These are phyloP conservation scores for Termitomyces sp. DNA, from an alignment of 768 basidiomycete species.

Conservation along the genomic window DNA sequence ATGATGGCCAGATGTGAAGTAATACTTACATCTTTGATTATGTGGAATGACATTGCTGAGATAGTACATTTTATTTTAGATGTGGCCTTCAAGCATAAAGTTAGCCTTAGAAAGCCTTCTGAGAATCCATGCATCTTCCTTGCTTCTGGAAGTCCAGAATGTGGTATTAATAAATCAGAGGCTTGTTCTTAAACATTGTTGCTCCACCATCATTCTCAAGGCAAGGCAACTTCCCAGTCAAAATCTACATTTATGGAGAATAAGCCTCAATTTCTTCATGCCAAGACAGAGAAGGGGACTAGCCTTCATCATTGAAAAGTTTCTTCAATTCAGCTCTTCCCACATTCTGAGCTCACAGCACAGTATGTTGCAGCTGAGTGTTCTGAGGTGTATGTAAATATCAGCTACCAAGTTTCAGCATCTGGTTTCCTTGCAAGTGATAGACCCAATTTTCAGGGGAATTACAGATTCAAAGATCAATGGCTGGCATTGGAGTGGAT, in stretches of 20 bases:
- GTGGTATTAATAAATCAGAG: slow-evolving; percentile 15
- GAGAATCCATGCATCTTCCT: slow-evolving; percentile 55
- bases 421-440: slow-evolving; percentile 74
- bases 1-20: slow-evolving; percentile 62
- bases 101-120: slow-evolving; percentile 61
- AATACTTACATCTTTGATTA: background rate
- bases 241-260: slow-evolving; percentile 78
- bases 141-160: background rate
- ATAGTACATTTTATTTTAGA: slow-evolving; percentile 24
- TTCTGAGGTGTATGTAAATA: slow-evolving; percentile 69
- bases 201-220: slow-evolving; percentile 47
- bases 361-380: slow-evolving; percentile 62
- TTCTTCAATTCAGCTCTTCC: slow-evolving; percentile 76
- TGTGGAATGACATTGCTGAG: background rate
- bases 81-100: slow-evolving; percentile 47
- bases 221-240: slow-evolving; percentile 51
- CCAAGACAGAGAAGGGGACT: background rate
- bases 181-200: slow-evolving; percentile 63
- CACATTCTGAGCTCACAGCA: slow-evolving; percentile 56
- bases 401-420: slow-evolving; percentile 71
- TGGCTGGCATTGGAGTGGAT: slow-evolving; percentile 78
- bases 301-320: slow-evolving; percentile 32
- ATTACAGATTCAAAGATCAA: slow-evolving; percentile 83
- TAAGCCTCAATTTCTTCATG: slow-evolving; percentile 14
- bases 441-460: slow-evolving; percentile 55